Conservation (phyloP, 345 rosid species). For the Eucalyptus sideroxylon region DNA sequence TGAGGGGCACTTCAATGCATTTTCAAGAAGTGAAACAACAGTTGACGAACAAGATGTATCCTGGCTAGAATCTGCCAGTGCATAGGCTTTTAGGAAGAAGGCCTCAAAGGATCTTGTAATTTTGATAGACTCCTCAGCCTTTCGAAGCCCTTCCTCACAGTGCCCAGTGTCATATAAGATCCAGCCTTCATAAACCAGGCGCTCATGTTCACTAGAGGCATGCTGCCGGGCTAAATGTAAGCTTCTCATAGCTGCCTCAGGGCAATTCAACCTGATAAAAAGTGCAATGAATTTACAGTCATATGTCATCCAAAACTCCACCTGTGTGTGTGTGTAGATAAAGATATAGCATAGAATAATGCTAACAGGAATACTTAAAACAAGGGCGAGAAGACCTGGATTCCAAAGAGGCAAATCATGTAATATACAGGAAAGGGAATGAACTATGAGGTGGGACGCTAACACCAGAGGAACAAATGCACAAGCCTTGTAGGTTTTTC, state of each 20-base stretch:
- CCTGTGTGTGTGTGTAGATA: neutral
- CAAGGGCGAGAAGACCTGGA: neutral
- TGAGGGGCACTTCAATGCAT: slow-evolving; percentile 92
- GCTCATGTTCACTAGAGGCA: slow-evolving; percentile 83
- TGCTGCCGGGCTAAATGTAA: slow-evolving; percentile 83
- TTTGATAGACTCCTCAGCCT: slow-evolving; percentile 82
- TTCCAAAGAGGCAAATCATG: neutral
- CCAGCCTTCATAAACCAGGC: slow-evolving; percentile 96
- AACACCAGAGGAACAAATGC: neutral
- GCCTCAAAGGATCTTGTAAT: slow-evolving; percentile 94
- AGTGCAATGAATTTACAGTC: neutral
- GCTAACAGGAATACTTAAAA: neutral
- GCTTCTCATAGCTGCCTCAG: slow-evolving; percentile 96
- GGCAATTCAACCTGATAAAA: slow-evolving; percentile 74
- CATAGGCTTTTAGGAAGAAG: slow-evolving; percentile 95
- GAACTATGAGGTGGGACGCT: neutral
- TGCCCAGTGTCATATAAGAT: slow-evolving; percentile 94
- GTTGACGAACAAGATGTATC: slow-evolving; percentile 72
- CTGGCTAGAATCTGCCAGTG: slow-evolving; percentile 87
- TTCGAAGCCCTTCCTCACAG: slow-evolving; percentile 85
- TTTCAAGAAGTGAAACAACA: slow-evolving; percentile 89
- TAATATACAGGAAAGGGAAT: neutral
- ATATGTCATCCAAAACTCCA: neutral
- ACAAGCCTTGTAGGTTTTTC: neutral
- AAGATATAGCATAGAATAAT: neutral